Base-by-base conservation (phyloP, 176 grass and related monocot genomes). In the Thinopyrum elongatum region DNA sequence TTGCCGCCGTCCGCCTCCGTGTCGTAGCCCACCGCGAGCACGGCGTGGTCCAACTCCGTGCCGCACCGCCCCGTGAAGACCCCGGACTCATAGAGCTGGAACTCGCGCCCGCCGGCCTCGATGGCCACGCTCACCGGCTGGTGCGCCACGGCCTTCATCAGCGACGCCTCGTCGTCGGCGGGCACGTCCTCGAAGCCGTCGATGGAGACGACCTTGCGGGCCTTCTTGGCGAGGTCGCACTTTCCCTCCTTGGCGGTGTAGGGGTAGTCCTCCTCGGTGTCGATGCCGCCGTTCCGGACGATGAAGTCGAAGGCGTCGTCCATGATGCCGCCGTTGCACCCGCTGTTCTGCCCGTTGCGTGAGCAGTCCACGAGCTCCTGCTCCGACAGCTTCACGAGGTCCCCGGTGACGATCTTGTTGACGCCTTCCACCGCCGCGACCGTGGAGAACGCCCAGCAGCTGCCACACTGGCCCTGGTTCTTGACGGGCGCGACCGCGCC, bases 11-110 rank as follows among this genome's bases (percentile, higher is more conserved):
- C 75, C 10, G 49, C 17, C 6, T 36, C 59, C 8, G 86, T 88
- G 77, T 82, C 91, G 34, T 96, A 96, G 2, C 94, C 91, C 2
- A 93, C 85, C 0, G 89, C 94, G 0, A 88, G 66, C 0, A 93
- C 94, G 58, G 82, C 94, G 9, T 93, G 94, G 74, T 93, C 94
- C 0, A 93, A 82, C 46, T 53, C 11, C 7, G 89, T 93, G 30
- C 91, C 89, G 80, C 82, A 73, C n/a, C 70, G 22, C 0, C 70
- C 38, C n/a, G 70, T 44, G 38, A 73, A 73, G 6, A 73, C 70
- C 0, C 70, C 70, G 5, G 70, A 73, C 70, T 73, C 70, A 6
- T 73, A 73, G 1, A 73, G 38, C 70, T 73, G 70, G 12, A 73
- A 73, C 70, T 73, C 70, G 12, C n/a, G 70, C 70, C 70, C 70